Evolutionary conservation across 495 filamentous ascomycete genomes (phyloP), one percentile per base, ranked within the genome.

Genomic region (Opeltia flavorubescens): DNA sequence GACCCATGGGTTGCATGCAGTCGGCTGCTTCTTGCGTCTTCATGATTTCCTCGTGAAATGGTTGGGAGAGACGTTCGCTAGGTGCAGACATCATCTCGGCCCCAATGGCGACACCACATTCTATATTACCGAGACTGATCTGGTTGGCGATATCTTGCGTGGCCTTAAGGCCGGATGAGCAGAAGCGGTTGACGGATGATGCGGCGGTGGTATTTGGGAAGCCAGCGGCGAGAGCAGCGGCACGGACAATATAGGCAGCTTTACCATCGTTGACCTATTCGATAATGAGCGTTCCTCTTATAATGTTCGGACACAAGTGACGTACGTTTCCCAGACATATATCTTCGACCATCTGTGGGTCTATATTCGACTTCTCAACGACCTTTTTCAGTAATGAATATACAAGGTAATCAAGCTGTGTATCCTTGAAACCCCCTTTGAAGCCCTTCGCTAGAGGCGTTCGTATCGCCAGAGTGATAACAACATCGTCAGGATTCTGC

Each of bases 381-480:
- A 87, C 75, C 60, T 93, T 72, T 68, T 93, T 74, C 50, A 95
- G 63, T 18, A 94, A 64, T 35, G 84, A 74, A 62, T 83, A 86
- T 47, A 91, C 64, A 20, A 98, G 69, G 62, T 76, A 83, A 62
- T 98, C 91, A 33, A 95, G 71, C n/a, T 75, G 74, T 15, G 88
- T 91, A 62, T 98, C 91, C 71, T 95, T 95, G 69, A 98, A 81
- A 4, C 89, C 85, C 47, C 91, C 91, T 69, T 86, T 86, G 53
- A 62, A 60, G 21, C 71, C 81, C 66, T 91, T 91, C 50, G 81
- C 71, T 46, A 93, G 69, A 0, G 86, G 83, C 6, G 86, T 89
- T 26, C 86, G 80, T 53, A 87, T 65, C 5, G 83, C 83, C 38
- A 84, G 71, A 13, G 86, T 93, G 54, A 98, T 91, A 51, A 98